Base-by-base conservation (phyloP, 441 rosid species). In the Pelargonium cotyledonis region DNA sequence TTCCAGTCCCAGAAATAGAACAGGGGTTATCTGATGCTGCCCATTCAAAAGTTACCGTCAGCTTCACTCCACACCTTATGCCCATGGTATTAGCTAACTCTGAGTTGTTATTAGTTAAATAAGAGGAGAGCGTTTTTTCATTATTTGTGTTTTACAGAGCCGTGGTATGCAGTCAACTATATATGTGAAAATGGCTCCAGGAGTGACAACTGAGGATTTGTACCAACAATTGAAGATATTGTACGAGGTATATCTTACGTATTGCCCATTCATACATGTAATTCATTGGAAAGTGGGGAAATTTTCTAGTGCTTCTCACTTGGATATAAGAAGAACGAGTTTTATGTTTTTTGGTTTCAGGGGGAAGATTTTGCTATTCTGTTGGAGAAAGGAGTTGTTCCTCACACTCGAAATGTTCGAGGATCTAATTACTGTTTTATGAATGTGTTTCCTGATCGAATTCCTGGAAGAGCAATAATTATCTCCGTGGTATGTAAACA, bases 11-110 rank as follows among this genome's bases (percentile, higher is more conserved):
- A 18, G 98, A 95, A 87, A 92, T 95, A 63, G 98, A 95, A 79
- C 99, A 95, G 70, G 99, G 99, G 35, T 78, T 92, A 47, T 85
- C 97, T 47, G 92, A 89, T 77, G 96, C 76, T 71, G 88, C 89
- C 9, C 60, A 41, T 65, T 85, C 93, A 65, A 83, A 90, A 86
- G 73, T 95, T 71, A 92, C 85, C 2, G 90, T 92, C 79, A 92
- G 99, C 85, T 90, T 95, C 75, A 95, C 99, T 49, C 99, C 99
- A 6, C 99, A 95, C 84, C 83, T 95, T 72, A 95, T 92, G 95
- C 97, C 97, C 73, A 91, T 91, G 99, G 97, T 91, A 35, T 60
- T 47, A 14, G 51, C 31, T 71, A 60, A 47, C 64, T 64, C 21
- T 43, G 38, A 65, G 15, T 21, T 73, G 57, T 65, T 16, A 66